Evolutionary conservation across 495 filamentous ascomycete species (phyloP).

Genomic region (Penicillium bialowiezense): DNA sequence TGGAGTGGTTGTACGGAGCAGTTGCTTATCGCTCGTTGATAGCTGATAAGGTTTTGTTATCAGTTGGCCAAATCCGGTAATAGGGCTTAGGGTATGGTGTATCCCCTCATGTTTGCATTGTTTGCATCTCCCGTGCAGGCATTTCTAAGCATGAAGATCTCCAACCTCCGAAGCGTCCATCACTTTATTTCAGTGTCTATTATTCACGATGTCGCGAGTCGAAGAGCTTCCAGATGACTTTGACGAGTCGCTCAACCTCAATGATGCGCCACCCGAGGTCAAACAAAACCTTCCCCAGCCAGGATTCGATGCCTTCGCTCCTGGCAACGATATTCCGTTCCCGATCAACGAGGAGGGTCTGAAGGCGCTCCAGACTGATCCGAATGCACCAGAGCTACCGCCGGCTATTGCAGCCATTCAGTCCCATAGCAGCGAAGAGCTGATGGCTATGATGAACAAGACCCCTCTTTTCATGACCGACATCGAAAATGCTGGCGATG

Average conservation of each 20-base stretch:
- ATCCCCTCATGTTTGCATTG: conserved; percentile 38
- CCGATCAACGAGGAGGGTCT: conserved; percentile 41
- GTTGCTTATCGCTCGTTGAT: no score
- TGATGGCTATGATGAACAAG: conserved; percentile 71
- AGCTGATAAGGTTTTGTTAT: no score
- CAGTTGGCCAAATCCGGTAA: conserved; percentile 10
- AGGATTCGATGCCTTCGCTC: conserved; percentile 24
- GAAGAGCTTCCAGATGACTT: conserved; percentile 54
- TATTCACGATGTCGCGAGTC: conserved; percentile 35
- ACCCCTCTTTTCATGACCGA: conserved; percentile 94
- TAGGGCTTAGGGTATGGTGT: conserved; percentile 23
- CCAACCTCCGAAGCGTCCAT: conserved; percentile 1
- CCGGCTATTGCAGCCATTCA: conserved; percentile 56
- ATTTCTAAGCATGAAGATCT: conserved; percentile 12
- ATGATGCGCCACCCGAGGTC: conserved; percentile 18
- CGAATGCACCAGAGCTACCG: conserved; percentile 46
- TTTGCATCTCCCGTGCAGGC: conserved; percentile 30
- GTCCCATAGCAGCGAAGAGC: conserved; percentile 65
- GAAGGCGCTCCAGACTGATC: conserved; percentile 32
- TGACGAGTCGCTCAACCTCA: conserved; percentile 44
- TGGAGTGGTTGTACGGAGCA: no score
- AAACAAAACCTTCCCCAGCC: conserved; percentile 18
- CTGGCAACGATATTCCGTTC: conserved; percentile 38
- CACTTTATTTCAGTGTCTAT: neutral
- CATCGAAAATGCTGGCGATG: conserved; percentile 65